These are phyloP conservation scores for Eleusine indica DNA, from an alignment of 176 grass and related monocot species.

Conservation along the genomic window DNA sequence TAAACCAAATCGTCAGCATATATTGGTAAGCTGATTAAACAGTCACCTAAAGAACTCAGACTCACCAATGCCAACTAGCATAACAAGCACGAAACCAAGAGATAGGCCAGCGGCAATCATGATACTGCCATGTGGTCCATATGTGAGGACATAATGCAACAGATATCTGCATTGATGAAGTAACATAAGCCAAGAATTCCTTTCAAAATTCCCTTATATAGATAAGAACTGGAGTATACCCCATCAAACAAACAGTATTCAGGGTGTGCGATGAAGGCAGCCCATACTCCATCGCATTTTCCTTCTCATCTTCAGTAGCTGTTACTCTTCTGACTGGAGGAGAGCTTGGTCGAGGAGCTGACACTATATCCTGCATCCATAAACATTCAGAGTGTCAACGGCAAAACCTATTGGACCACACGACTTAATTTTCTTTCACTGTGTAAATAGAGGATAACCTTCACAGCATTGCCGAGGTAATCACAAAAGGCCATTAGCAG, in stretches of 20 bases:
- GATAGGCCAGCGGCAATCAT: constrained; percentile 43
- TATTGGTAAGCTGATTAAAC: not conserved
- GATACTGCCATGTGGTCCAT: constrained; percentile 31
- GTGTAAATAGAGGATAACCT: constrained; percentile 52
- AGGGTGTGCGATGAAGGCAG: constrained; percentile 90
- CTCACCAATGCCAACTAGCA: constrained; percentile 73
- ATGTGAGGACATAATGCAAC: constrained; percentile 70
- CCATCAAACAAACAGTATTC: constrained; percentile 87
- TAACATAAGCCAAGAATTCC: constrained; percentile 6
- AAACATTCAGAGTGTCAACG: constrained; percentile 11
- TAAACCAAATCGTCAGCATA: constrained; percentile 31
- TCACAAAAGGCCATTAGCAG: constrained; percentile 93
- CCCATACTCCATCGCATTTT: constrained; percentile 97
- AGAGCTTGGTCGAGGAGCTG: constrained; percentile 88
- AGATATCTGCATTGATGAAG: constrained; percentile 67
- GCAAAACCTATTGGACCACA: not conserved
- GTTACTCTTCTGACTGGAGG: constrained; percentile 92
- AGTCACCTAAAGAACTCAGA: not conserved
- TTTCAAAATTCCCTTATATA: constrained; percentile 3
- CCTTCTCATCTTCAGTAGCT: constrained; percentile 84
- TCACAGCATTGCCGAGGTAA: constrained; percentile 85
- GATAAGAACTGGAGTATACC: constrained; percentile 53
- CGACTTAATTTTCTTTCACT: not conserved
- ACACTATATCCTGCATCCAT: constrained; percentile 72
- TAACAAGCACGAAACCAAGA: constrained; percentile 60